These are phyloP conservation scores for Oryza australiensis DNA, from an alignment of 176 grass and related monocot species.

Conservation along the genomic window DNA sequence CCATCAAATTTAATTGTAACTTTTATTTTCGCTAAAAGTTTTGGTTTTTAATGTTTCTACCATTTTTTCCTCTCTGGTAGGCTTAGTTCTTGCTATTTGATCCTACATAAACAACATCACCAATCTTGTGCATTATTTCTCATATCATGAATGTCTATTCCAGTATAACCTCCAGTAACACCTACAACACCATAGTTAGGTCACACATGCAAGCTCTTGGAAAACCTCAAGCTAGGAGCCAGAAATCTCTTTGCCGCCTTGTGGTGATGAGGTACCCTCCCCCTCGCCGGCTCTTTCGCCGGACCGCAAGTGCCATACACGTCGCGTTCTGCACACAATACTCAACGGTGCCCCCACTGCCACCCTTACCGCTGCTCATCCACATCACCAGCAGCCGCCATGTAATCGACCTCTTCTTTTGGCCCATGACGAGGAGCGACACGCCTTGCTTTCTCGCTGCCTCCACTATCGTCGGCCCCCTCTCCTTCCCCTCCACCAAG, in stretches of 20 bases:
- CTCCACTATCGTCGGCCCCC: conserved; percentile 67
- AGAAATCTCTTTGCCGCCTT: conserved; percentile 71
- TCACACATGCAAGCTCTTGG: not conserved
- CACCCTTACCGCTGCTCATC: conserved; percentile 19
- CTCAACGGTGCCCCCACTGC: conserved; percentile 30
- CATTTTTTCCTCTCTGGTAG: no score
- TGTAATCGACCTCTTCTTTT: conserved; percentile 58
- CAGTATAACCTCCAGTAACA: not conserved
- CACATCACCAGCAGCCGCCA: conserved; percentile 69
- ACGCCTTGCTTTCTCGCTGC: conserved; percentile 53
- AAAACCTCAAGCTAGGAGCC: conserved; percentile 63
- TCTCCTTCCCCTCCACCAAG: conserved; percentile 48
- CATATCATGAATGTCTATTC: conserved; percentile 8
- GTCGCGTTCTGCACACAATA: conserved; percentile 75
- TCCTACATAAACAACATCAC: not conserved
- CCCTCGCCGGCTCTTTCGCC: conserved; percentile 66
- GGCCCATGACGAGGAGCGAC: conserved; percentile 72
- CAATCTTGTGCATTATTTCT: conserved; percentile 18
- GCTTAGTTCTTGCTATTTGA: no score
- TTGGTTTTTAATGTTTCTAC: no score
- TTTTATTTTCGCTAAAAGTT: no score
- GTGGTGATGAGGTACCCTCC: conserved; percentile 83
- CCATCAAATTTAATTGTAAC: no score
- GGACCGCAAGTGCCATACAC: conserved; percentile 66
- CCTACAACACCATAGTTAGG: not conserved